Conservation (phyloP, 495 filamentous ascomycete genomes). For the Durotheca rogersii region DNA sequence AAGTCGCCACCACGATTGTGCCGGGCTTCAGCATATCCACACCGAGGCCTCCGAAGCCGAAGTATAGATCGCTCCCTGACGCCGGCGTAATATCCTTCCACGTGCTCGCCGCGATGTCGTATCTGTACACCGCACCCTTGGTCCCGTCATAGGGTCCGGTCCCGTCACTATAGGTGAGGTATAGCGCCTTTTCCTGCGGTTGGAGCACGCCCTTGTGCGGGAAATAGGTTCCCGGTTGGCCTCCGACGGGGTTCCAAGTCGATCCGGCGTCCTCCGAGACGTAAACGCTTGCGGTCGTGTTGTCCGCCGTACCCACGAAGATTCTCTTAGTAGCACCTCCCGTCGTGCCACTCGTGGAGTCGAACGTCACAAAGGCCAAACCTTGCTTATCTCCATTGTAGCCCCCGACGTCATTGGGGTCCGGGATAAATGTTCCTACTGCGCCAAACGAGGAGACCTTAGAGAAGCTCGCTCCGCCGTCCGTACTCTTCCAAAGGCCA, state of each 20-base stretch:
- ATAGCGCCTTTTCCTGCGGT: slow-evolving; percentile 55
- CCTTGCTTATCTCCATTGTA: slow-evolving; percentile 53
- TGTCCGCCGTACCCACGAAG: slow-evolving; percentile 58
- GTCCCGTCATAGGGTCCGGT: slow-evolving; percentile 58
- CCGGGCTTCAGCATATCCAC: slow-evolving; percentile 57
- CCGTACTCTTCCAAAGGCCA: slow-evolving; percentile 61
- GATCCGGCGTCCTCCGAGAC: slow-evolving; percentile 55
- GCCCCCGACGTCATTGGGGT: slow-evolving; percentile 47
- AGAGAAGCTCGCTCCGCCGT: slow-evolving; percentile 56
- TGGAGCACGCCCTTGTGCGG: slow-evolving; percentile 58
- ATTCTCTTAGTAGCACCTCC: slow-evolving; percentile 56
- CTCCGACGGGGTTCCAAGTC: slow-evolving; percentile 52
- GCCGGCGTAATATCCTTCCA: slow-evolving; percentile 60
- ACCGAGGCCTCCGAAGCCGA: slow-evolving; percentile 58
- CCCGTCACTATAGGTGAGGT: slow-evolving; percentile 58
- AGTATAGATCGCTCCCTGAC: slow-evolving; percentile 43
- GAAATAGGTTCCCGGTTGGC: slow-evolving; percentile 53
- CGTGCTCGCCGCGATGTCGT: slow-evolving; percentile 48
- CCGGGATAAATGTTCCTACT: slow-evolving; percentile 48
- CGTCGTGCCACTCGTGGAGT: slow-evolving; percentile 49
- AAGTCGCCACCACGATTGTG: slow-evolving; percentile 54
- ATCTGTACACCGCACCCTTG: slow-evolving; percentile 52
- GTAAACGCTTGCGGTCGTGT: slow-evolving; percentile 53
- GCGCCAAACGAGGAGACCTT: slow-evolving; percentile 61
- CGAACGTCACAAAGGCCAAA: slow-evolving; percentile 58